Evolutionary conservation across 23 red algal species (phyloP), one percentile per base, ranked within the genome.

Genomic region (Agarophyton chilense): DNA sequence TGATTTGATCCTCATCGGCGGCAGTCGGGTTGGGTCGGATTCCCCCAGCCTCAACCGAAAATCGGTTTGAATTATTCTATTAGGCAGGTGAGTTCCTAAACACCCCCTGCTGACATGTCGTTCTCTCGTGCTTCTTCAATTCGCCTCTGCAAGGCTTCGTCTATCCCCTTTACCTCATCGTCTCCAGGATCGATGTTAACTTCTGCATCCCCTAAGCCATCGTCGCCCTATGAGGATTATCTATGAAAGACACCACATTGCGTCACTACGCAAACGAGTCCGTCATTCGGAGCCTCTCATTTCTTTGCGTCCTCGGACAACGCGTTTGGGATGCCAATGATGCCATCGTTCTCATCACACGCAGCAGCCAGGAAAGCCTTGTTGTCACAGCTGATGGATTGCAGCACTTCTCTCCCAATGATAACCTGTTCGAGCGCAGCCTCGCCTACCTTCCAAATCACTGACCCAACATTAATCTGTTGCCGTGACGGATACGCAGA

Each of bases 161-260:
- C 43, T 8, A 72, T 11, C 10, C 18, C 50, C 36, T 1, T 1
- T 29, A 40, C 1, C 10, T 58, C 2, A 62, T 87, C 83, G 1
- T 86, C 81, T 14, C 57, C 81, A 17, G 71, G 40, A 24, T 86
- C 81, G 19, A 86, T 71, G 81, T 73, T 75, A n/a, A 87, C 65
- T 11, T 87, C 17, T 14, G 18, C 44, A 13, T 87, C 68, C 22
- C 75, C 17, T 34, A 87, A 53, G 0, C 52, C 42, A 53, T 74
- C 83, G 21, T 72, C 83, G 9, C 65, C 83, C 19, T 83, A 54
- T 13, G 25, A 38, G 78, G 52, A 47, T 9, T 0, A 38, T 10
- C 50, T 82, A 43, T 82, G 78, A 33, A 34, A 82, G 36, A 82
- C 0, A 12, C 78, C 55, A 4, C 4, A 5, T 35, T 61, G 22